These are phyloP conservation scores for Epichloe elymi DNA, from an alignment of 2,329 filamentous ascomycete genomes.

Conservation along the genomic window DNA sequence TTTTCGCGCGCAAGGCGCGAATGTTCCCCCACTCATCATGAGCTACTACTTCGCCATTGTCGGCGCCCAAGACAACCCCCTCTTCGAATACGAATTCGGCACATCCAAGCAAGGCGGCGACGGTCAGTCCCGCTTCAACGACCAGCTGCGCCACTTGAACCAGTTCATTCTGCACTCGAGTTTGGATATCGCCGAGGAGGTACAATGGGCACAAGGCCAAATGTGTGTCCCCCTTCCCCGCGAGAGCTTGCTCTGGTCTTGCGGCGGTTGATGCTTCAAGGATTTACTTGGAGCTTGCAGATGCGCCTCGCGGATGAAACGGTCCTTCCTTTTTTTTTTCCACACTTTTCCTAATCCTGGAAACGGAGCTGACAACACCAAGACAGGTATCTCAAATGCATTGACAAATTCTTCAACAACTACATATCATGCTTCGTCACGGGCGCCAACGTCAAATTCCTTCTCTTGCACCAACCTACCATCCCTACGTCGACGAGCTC, in stretches of 20 bases:
- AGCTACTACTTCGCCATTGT: slow-evolving; percentile 98
- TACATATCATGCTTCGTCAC: slow-evolving; percentile 94
- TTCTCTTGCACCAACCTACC: slow-evolving; percentile 77
- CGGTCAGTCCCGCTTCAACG: slow-evolving; percentile 75
- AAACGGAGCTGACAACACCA: not conserved
- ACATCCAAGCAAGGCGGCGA: slow-evolving; percentile 94
- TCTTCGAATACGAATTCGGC: slow-evolving; percentile 95
- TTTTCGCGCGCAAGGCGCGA: slow-evolving; percentile 1
- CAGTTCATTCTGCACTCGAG: slow-evolving; percentile 94
- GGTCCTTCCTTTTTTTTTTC: not conserved
- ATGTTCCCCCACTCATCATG: slow-evolving; percentile 40
- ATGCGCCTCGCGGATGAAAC: no score
- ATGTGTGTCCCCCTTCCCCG: slow-evolving; percentile 42
- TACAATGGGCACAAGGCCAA: slow-evolving; percentile 79
- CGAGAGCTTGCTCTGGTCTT: not conserved
- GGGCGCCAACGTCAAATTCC: slow-evolving; percentile 81
- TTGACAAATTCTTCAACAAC: slow-evolving; percentile 94
- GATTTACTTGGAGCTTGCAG: no score
- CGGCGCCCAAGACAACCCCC: slow-evolving; percentile 85
- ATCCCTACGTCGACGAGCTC: slow-evolving; percentile 26
- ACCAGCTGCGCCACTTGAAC: slow-evolving; percentile 85
- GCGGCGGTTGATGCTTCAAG: no score
- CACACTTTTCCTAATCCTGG: not conserved
- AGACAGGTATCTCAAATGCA: slow-evolving; percentile 79
- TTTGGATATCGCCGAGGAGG: slow-evolving; percentile 89